phyloP scores from a whole-genome alignment of 257 asterid genomes.

The Forsythia viridissima region DNA sequence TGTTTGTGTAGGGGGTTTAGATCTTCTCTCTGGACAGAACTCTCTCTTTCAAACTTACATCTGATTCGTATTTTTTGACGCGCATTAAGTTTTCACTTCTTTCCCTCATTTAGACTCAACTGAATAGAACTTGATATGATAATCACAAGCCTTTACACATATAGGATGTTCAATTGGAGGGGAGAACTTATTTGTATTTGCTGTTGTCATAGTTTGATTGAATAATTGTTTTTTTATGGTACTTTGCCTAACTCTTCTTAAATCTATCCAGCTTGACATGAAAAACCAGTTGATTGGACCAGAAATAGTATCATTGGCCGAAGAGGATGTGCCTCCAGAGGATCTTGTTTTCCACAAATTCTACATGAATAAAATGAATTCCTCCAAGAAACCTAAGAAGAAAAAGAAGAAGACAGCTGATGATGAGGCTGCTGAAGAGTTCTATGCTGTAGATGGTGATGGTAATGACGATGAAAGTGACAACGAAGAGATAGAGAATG shows the following conservation, averaged over 20 bases:
- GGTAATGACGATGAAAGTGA: constrained; percentile 60
- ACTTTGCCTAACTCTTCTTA: not conserved
- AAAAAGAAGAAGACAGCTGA: constrained; percentile 64
- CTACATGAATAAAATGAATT: constrained; percentile 69
- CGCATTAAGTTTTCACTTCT: not conserved
- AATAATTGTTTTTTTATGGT: not conserved
- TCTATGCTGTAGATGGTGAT: constrained; percentile 51
- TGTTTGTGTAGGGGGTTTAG: not conserved
- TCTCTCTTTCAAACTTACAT: too few relatives aligned
- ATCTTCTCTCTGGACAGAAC: not conserved
- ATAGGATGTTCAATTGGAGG: not conserved
- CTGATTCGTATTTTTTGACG: too few relatives aligned
- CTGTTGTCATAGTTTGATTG: not conserved
- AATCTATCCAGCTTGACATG: constrained; percentile 60
- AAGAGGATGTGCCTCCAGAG: constrained; percentile 77
- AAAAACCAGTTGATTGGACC: constrained; percentile 75
- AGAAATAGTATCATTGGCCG: constrained; percentile 75
- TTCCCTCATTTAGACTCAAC: not conserved
- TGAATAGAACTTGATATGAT: not conserved
- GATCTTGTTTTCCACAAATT: constrained; percentile 92
- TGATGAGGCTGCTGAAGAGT: constrained; percentile 76
- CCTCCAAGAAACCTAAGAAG: constrained; percentile 72
- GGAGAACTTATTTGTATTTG: not conserved
- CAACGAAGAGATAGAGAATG: constrained; percentile 60
- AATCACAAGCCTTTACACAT: not conserved